Percentiles rank a stretch among this genome's conserved stretches.
Conservation (phyloP, 768 basidiomycete species). For the Leccinum sublutescens region DNA sequence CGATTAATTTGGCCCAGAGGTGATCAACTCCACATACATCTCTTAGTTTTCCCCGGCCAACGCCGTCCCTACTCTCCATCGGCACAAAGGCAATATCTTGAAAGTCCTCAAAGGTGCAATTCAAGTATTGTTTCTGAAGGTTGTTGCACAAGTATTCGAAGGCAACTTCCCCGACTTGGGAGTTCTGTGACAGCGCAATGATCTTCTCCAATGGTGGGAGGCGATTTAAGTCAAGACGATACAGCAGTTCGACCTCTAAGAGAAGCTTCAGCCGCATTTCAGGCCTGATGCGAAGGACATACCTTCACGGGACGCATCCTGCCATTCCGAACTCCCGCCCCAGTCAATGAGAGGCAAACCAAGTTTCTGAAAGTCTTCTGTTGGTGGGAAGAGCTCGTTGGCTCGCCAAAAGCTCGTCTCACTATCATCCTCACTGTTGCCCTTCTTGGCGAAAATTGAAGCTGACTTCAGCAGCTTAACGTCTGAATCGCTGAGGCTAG, state of each 20-base stretch:
- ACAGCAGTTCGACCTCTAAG: background rate
- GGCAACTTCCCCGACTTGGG: conserved; percentile 49
- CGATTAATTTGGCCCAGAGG: no score
- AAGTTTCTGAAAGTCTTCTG: conserved; percentile 61
- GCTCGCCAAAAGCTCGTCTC: conserved; percentile 50
- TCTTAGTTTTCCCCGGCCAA: no score
- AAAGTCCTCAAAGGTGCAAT: conserved; percentile 48
- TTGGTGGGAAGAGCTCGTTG: conserved; percentile 78
- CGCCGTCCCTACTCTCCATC: background rate
- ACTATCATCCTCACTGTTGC: conserved; percentile 32
- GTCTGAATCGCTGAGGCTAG: background rate
- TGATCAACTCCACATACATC: no score
- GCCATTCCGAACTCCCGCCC: conserved; percentile 72
- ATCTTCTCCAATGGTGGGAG: conserved; percentile 60
- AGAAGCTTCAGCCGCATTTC: background rate
- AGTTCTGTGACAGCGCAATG: conserved; percentile 57
- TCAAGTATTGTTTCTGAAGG: background rate
- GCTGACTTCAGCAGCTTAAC: background rate
- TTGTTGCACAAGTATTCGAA: conserved; percentile 72
- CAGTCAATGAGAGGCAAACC: conserved; percentile 82
- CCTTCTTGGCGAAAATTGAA: conserved; percentile 42
- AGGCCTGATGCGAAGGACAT: background rate
- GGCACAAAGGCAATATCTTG: conserved; percentile 1
- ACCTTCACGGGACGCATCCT: background rate
- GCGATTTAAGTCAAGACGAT: background rate